Evolutionary conservation across 2,329 filamentous ascomycete species (phyloP), one percentile per base, ranked within the genome.

Genomic region (Immersiporthe knoxdaviesiana): DNA sequence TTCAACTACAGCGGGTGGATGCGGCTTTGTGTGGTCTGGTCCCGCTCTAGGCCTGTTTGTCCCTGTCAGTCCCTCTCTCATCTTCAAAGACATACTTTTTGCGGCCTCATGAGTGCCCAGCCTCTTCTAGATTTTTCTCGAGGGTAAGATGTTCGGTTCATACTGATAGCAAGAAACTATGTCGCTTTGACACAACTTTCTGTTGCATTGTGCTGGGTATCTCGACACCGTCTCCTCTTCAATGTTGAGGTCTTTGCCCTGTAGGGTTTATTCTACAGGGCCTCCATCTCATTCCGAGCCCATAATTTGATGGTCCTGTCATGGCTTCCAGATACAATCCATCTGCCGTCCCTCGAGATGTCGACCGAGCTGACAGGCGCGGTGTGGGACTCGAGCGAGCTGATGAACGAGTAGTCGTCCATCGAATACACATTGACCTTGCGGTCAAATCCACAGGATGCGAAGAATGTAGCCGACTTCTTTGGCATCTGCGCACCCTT

Each of bases 301-400:
- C 96, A 99, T 2, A 99, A 84, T 83, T 99, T 99, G 64, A 98
- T 92, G 1, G 95, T 98, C 66, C 94, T 88, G 80, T 99, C 96
- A 77, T 97, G 93, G 3, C 96, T 94, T 73, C 93, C 94, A 78
- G 94, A 97, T 32, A 95, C 92, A 79, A 99, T 97, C 93, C 94
- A 99, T 77, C 86, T 91, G 11, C 90, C 92, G 79, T 98, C 93
- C 72, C 86, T 85, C 76, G 92, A 97, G 66, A 97, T 89, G 81
- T 99, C 96, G 16, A 93, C 91, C 74, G 93, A 97, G 65, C 97
- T 88, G 14, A 99, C 94, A 54, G 97, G 96, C 2, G 93, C 94
- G 1, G 94, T 93, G 79, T 99, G 96, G 0, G 94, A 96, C 74
- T 91, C 93, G 69, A 99, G 82, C 21, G 90, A 93, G 80, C 97